Base-by-base conservation (phyloP, 345 rosid species). In the Geranium brycei region DNA sequence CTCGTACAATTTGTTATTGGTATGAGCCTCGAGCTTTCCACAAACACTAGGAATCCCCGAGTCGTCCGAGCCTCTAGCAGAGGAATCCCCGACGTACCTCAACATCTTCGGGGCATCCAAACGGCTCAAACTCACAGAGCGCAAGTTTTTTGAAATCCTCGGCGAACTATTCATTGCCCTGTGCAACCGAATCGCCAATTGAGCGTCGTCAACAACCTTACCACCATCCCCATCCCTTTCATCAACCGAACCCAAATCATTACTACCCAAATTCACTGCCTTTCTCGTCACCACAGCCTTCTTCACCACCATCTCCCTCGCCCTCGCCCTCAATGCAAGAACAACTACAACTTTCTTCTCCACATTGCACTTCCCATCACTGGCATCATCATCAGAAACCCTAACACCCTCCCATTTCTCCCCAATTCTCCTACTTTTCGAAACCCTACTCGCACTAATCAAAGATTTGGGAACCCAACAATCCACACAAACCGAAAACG, bases 401-500 rank as follows among this genome's bases (percentile, higher is more conserved):
- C 58, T 41, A 32, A 62, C 40, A 60, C 11, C 31, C 31, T 23
- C 53, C 23, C 19, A 64, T 32, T 58, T 56, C 47, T 56, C 31
- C 32, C 61, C 47, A 19, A 60, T 59, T 15, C 71, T 73, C 67
- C 67, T 66, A 31, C 61, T 61, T 51, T 38, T 70, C 35, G 56
- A 23, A 7, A 17, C 17, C 23, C 58, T 71, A 40, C 75, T 65
- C 62, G 31, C 66, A 1, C 19, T 64, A 13, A 69, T 68, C 65
- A 83, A 40, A 2, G 76, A 69, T 66, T 65, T 64, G 0, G 91
- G 91, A 17, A 85, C 47, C 91, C 91, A 85, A 72, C 86, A 85
- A 69, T 83, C 91, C 12, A 81, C 62, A 64, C 91, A 85, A 64
- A 77, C 66, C 1, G 73, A 69, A 61, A 74, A 85, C 1, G 28